Conservation (phyloP, 768 basidiomycete genomes). For the Artomyces pyxidatus region DNA sequence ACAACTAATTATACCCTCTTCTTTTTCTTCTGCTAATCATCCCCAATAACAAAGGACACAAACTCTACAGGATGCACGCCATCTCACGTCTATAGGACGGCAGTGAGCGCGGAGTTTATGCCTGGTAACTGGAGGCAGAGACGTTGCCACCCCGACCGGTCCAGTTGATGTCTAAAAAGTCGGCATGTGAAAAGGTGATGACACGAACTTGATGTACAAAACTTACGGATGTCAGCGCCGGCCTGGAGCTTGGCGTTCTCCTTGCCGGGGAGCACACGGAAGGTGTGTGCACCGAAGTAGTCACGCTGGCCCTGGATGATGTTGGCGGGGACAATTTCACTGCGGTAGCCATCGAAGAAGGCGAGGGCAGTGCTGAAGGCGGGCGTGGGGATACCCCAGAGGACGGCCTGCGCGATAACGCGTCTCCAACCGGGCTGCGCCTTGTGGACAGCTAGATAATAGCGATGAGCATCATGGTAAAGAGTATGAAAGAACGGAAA, state of each 20-base stretch:
- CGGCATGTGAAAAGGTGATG: conserved; percentile 4
- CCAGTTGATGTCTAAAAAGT: conserved; percentile 84
- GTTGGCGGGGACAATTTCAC: conserved; percentile 90
- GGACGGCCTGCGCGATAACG: conserved; percentile 88
- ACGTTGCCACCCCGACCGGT: conserved; percentile 96
- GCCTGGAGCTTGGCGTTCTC: conserved; percentile 77
- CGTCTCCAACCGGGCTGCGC: conserved; percentile 99
- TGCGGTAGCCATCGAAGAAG: conserved; percentile 99
- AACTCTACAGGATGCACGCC: neutral
- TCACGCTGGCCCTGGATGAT: conserved; percentile 96
- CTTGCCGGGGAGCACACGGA: conserved; percentile 87
- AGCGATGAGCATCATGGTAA: conserved; percentile 6
- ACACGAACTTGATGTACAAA: neutral
- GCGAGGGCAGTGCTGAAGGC: conserved; percentile 97
- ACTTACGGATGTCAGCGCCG: conserved; percentile 84
- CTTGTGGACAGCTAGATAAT: conserved; percentile 64
- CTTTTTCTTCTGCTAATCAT: neutral
- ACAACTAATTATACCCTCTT: neutral
- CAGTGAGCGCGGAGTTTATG: conserved; percentile 27
- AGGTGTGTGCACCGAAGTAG: conserved; percentile 99
- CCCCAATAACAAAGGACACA: neutral
- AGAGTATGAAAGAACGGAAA: neutral
- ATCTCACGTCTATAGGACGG: neutral
- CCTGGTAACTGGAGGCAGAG: conserved; percentile 79
- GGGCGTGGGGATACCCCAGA: conserved; percentile 97